Conservation (phyloP, 2,329 filamentous ascomycete genomes). For the Setomelanomma holmii region DNA sequence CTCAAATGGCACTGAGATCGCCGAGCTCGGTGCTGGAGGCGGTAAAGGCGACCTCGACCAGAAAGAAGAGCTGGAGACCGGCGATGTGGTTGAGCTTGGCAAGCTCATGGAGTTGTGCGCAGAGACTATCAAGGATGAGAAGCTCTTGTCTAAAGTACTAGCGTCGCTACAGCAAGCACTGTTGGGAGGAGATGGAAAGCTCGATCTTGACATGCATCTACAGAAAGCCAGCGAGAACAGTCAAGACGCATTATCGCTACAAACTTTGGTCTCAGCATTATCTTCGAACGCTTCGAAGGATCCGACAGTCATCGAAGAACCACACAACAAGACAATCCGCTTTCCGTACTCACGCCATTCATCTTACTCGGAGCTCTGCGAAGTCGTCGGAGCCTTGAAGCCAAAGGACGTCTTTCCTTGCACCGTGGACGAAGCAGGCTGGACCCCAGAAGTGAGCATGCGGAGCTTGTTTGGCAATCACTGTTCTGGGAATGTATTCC, state of each 20-base stretch:
- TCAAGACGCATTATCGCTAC: slow-evolving; percentile 36
- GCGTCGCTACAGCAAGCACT: slow-evolving; percentile 40
- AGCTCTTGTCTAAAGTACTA: slow-evolving; percentile 44
- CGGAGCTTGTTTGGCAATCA: slow-evolving; percentile 72
- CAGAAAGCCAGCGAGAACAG: slow-evolving; percentile 28
- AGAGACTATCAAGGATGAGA: slow-evolving; percentile 44
- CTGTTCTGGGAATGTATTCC: slow-evolving; percentile 68
- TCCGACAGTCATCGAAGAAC: neutral
- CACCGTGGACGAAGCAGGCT: slow-evolving; percentile 68
- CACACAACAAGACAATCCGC: slow-evolving; percentile 42
- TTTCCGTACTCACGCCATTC: slow-evolving; percentile 94
- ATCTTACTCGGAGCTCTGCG: slow-evolving; percentile 79
- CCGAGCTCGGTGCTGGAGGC: slow-evolving; percentile 79
- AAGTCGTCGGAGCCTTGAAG: slow-evolving; percentile 70
- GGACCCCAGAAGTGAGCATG: slow-evolving; percentile 71
- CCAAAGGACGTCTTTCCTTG: slow-evolving; percentile 85
- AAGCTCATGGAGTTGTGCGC: slow-evolving; percentile 62
- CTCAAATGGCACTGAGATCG: slow-evolving; percentile 67
- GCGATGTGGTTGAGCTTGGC: slow-evolving; percentile 56
- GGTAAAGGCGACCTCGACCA: slow-evolving; percentile 78
- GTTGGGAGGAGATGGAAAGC: slow-evolving; percentile 20
- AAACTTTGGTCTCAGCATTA: slow-evolving; percentile 42
- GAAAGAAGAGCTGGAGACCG: slow-evolving; percentile 69
- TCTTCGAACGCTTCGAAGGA: slow-evolving; percentile 19
- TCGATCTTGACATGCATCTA: slow-evolving; percentile 37